Evolutionary conservation across 768 basidiomycete genomes (phyloP), one percentile per base, ranked within the genome.

Genomic region (Lanmaoa pseudosensibilis): DNA sequence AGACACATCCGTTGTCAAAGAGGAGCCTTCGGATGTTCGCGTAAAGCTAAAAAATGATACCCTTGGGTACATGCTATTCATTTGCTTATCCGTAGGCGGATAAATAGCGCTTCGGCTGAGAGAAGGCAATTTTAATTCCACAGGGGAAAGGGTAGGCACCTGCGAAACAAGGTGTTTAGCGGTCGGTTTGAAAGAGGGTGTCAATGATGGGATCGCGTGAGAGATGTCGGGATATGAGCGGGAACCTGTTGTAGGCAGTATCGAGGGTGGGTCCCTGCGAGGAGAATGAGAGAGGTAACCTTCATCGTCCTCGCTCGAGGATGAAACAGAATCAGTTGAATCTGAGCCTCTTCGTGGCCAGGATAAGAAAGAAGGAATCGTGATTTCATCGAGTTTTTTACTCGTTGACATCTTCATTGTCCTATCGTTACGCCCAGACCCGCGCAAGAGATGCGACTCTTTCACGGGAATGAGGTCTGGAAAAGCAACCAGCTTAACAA

Each of bases 1-100:
- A 38, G 79, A 75, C 11, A 85, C 83, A 50, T 88, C 87, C 4
- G 90, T 84, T 2, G 88, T 89, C 50, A 93, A 74, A 12, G 87
- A 89, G 23, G 88, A 87, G 2, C 87, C 87, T 69, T 92, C 90
- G 21, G 78, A 71, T 7, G 90, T 90, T 57, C 88, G 78, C 18
- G 89, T 91, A 66, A 92, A 87, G 59, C 83, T 88, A 72, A 92
- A 85, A 74, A 93, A 92, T 3, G 88, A 84, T n/a, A 86, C 78
- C n/a, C 49, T 57, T 13, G 60, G 48, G 44, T 54, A 59, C 41
- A 19, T 37, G 19, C 15, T 36, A n/a, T 54, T 55, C 34, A 34
- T 34, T 43, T 57, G 61, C 53, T 54, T 69, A 44, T 61, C 57
- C 46, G 52, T 40, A 23, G 61, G 62, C 16, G 58, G 56, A 50